phyloP scores from a whole-genome alignment of 768 basidiomycete genomes.

The Podaxis sp. region DNA sequence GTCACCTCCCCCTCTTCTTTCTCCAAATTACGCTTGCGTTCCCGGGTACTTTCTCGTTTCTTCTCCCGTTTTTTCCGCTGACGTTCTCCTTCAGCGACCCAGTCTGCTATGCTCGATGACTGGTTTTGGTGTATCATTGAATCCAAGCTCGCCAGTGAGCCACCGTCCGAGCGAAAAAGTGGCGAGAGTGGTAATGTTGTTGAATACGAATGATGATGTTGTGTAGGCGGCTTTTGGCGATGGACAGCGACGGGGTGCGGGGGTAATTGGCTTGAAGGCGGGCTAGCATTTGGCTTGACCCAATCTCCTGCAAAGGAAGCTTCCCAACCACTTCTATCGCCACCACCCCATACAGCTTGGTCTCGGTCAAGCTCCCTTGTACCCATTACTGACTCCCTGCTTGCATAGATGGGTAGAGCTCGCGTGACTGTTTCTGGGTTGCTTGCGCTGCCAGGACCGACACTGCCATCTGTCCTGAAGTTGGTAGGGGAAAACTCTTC shows the following conservation, averaged over 20 bases:
- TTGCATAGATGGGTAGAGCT: neutral
- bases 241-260: neutral
- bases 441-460: neutral
- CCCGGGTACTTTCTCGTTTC: neutral
- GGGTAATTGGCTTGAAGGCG: neutral
- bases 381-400: neutral
- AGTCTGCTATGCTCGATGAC: too few species aligned
- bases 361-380: neutral
- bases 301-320: neutral
- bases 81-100: neutral
- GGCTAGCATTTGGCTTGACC: neutral
- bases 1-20: neutral
- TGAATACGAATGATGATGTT: neutral
- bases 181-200: neutral
- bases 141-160: neutral
- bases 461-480: neutral
- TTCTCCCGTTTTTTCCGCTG: slow-evolving; percentile 2
- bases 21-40: neutral
- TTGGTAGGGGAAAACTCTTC: slow-evolving; percentile 2
- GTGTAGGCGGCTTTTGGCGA: neutral
- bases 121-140: neutral
- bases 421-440: neutral
- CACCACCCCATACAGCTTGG: neutral
- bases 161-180: neutral
- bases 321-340: neutral